These are phyloP conservation scores for Avena insularis DNA, from an alignment of 176 grass and related monocot species.

Conservation along the genomic window DNA sequence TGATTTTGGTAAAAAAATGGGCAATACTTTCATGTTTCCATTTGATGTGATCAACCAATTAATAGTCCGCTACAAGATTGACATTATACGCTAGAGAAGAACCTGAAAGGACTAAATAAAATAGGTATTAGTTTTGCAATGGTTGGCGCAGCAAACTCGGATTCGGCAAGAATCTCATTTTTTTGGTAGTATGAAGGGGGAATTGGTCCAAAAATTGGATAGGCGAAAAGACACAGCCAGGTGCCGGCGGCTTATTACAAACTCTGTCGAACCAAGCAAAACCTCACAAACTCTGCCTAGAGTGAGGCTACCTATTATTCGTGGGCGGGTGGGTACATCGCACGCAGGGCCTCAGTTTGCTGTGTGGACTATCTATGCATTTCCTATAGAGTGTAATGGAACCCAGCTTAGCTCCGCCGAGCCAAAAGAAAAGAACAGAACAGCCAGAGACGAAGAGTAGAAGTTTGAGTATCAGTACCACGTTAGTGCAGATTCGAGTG, in stretches of 20 bases:
- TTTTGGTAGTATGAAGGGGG: not conserved
- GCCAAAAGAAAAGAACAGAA: too few relatives aligned
- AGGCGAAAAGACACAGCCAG: not conserved
- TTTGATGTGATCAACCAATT: too few relatives aligned
- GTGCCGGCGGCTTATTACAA: not conserved
- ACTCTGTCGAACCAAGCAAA: not conserved
- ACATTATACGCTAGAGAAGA: too few relatives aligned
- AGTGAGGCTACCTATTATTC: slow-evolving; percentile 20
- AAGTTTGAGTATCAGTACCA: too few relatives aligned
- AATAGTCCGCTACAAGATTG: too few relatives aligned
- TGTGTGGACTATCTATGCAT: not conserved
- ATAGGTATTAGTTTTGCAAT: too few relatives aligned
- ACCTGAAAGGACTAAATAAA: too few relatives aligned
- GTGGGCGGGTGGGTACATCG: not conserved
- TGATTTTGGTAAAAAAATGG: too few relatives aligned
- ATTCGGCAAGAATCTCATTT: not conserved
- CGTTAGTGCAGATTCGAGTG: too few relatives aligned
- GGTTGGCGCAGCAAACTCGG: not conserved
- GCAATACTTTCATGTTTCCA: too few relatives aligned
- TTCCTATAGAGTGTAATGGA: not conserved
- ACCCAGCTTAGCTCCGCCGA: too few relatives aligned
- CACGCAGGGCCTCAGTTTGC: not conserved
- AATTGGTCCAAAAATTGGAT: not conserved
- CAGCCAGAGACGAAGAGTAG: too few relatives aligned
- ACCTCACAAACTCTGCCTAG: not conserved